Evolutionary conservation across 2,329 filamentous ascomycete species (phyloP).

Genomic region (Pseudovirgaria hyperparasitica): DNA sequence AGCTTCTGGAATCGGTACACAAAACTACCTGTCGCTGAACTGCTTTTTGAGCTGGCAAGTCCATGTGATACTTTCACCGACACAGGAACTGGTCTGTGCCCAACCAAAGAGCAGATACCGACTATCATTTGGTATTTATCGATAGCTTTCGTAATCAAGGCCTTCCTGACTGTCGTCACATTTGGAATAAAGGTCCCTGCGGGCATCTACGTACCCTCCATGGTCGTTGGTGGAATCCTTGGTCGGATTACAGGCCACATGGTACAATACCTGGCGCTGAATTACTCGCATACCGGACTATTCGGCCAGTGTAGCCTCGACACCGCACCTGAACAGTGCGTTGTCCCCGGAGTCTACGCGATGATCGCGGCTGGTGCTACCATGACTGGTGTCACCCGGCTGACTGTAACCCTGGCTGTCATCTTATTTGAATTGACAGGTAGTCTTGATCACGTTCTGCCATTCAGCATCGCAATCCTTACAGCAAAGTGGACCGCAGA

Average conservation of each 20-base stretch:
- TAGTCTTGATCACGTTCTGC: conserved; percentile 86
- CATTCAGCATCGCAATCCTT: conserved; percentile 82
- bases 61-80: conserved; percentile 64
- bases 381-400: conserved; percentile 91
- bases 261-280: conserved; percentile 68
- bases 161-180: conserved; percentile 74
- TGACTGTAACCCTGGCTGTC: conserved; percentile 87
- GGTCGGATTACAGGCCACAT: conserved; percentile 78
- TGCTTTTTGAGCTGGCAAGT: conserved; percentile 80
- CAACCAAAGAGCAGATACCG: conserved; percentile 63
- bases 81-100: conserved; percentile 67
- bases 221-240: conserved; percentile 92
- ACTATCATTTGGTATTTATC: conserved; percentile 58
- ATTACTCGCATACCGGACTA: conserved; percentile 56
- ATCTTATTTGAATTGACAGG: conserved; percentile 95
- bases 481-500: conserved; percentile 98
- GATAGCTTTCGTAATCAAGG: conserved; percentile 78
- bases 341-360: conserved; percentile 94
- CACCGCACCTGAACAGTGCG: conserved; percentile 62
- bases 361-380: conserved; percentile 89
- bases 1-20: conserved; percentile 93
- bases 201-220: conserved; percentile 95
- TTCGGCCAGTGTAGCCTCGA: conserved; percentile 62
- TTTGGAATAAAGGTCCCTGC: conserved; percentile 96
- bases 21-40: conserved; percentile 76